Conservation (phyloP, 1,139 yeast genomes). For the Kodamaea anthophila region DNA sequence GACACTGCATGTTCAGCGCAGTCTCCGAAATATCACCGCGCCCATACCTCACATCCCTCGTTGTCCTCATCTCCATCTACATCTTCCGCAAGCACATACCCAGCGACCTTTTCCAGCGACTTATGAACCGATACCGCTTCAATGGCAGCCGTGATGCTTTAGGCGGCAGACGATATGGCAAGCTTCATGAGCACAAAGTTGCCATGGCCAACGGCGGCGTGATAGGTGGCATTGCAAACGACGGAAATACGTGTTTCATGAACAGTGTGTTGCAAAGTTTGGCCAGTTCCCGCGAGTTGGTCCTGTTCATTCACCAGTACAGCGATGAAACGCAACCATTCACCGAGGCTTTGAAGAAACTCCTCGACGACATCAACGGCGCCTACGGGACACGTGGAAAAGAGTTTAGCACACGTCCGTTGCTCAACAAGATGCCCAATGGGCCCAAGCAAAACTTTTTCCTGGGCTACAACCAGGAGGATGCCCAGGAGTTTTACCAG, state of each 20-base stretch:
- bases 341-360: constrained; percentile 44
- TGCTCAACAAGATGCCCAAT: constrained; percentile 68
- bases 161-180: constrained; percentile 8
- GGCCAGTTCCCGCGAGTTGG: constrained; percentile 65
- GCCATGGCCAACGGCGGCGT: constrained; percentile 59
- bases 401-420: constrained; percentile 61
- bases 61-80: constrained; percentile 7
- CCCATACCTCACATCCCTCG: constrained; percentile 8
- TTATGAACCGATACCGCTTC: constrained; percentile 11
- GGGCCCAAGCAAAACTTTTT: constrained; percentile 74
- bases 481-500: constrained; percentile 92
- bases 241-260: constrained; percentile 93
- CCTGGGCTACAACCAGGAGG: constrained; percentile 84
- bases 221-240: constrained; percentile 81
- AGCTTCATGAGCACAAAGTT: constrained; percentile 25
- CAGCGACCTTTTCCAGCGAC: constrained; percentile 6
- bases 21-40: too few relatives aligned
- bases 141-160: constrained; percentile 6
- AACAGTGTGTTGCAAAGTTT: constrained; percentile 80
- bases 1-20: too few relatives aligned
- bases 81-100: constrained; percentile 6
- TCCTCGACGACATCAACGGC: constrained; percentile 51
- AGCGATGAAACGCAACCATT: constrained; percentile 24
- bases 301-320: constrained; percentile 49
- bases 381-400: constrained; percentile 47